Base-by-base conservation (phyloP, 306 rosid species). In the Cyclanthera cordifolia region DNA sequence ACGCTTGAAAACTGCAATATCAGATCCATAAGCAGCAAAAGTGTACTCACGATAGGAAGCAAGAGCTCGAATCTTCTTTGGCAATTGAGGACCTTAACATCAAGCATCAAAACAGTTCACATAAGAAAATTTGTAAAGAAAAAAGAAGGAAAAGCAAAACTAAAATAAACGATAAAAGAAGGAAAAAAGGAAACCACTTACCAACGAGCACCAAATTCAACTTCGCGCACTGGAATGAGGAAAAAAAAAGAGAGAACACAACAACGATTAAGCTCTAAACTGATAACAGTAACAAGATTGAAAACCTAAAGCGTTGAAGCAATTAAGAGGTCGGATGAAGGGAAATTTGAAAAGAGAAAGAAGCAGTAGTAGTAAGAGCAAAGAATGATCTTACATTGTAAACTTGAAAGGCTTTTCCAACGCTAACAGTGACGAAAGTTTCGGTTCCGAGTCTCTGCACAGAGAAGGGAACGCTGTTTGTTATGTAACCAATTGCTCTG, bases 361-460 rank as follows among this genome's bases (percentile, higher is more conserved):
- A 21, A 53, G 27, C 23, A 7, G 0, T 2, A 1, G 4, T 28
- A 28, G 32, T 2, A 28, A 28, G 4, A n/a, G 6, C 17, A 10
- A 6, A 12, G 7, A 24, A 12, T 9, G 58, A 53, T 27, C 66
- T 66, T 87, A 92, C 98, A 25, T 93, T 86, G 71, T 84, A 93
- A 73, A 93, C 80, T 67, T 93, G 98, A 80, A 93, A 93, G 30
- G 98, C 89, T 55, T 89, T 89, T 55, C 96, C 98, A 3, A 87
- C 93, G 66, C 85, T 81, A 77, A 89, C 90, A 3, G 95, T 85
- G 78, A 89, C 86, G 75, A 93, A 93, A 74, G 94, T 86, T 81
- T 93, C 96, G 46, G 90, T 89, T 70, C 96, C 96, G 12, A 89
- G 83, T 52, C 96, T 78, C 79, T 93, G 96, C 67, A 93, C 60